phyloP scores from a whole-genome alignment of 1,284 basidiomycete species.

The Veloporphyrellus conicus region DNA sequence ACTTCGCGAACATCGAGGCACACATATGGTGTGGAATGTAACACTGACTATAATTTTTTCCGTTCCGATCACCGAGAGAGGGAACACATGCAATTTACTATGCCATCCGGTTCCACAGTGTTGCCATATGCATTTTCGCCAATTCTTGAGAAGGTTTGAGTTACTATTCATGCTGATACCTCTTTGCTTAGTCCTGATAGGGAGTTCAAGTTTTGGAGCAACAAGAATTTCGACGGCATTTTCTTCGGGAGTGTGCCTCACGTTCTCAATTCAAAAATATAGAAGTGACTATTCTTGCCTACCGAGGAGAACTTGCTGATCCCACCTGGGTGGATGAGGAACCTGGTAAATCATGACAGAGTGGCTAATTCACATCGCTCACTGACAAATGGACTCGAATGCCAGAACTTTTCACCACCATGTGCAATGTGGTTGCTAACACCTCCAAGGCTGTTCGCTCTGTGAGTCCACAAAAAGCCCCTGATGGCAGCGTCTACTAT shows the following conservation, averaged over 20 bases:
- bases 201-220: conserved; percentile 31
- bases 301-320: conserved; percentile 8
- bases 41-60: conserved; percentile 23
- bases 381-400: background rate
- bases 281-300: conserved; percentile 9
- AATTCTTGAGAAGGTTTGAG: conserved; percentile 27
- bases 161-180: no score
- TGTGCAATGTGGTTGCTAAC: conserved; percentile 19
- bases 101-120: conserved; percentile 14
- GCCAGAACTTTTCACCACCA: conserved; percentile 11
- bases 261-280: background rate
- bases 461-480: background rate
- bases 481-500: conserved; percentile 13
- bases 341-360: conserved; percentile 4
- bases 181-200: conserved; percentile 12
- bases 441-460: conserved; percentile 3
- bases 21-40: conserved; percentile 39
- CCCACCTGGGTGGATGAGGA: conserved; percentile 22
- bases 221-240: conserved; percentile 27
- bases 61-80: conserved; percentile 36
- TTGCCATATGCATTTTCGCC: conserved; percentile 27
- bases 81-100: background rate
- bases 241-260: background rate
- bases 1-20: conserved; percentile 43
- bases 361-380: no score